A percentile compares a stretch with the other conserved stretches of the same genome.
Evolutionary conservation across 805 yeast species (phyloP).

Genomic region (Ogataea glucozyma): DNA sequence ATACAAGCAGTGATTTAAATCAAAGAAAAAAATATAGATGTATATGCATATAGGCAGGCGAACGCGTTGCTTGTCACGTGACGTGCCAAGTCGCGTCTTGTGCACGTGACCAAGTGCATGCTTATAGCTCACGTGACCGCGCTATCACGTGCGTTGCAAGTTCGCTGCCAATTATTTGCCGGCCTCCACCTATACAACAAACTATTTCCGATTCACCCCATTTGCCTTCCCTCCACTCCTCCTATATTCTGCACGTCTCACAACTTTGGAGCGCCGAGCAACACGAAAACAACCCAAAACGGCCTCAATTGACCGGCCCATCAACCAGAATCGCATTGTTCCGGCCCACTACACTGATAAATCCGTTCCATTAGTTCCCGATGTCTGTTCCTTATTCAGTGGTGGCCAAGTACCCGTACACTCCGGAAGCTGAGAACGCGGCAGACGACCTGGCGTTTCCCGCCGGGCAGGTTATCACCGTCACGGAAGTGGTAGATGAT

Average conservation of each 20-base stretch:
- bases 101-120: too few species aligned
- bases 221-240: neutral
- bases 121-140: neutral
- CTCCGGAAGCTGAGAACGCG: conserved; percentile 49
- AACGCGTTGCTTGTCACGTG: too few species aligned
- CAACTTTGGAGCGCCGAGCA: neutral
- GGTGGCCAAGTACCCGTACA: conserved; percentile 33
- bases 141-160: conserved; percentile 1
- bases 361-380: conserved; percentile 1
- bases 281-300: neutral
- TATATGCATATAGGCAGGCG: too few species aligned
- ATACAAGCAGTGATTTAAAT: neutral
- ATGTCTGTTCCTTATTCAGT: conserved; percentile 34
- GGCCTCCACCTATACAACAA: conserved; percentile 1
- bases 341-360: neutral
- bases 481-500: conserved; percentile 79
- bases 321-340: neutral
- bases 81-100: neutral
- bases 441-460: conserved; percentile 81
- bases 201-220: neutral
- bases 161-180: neutral
- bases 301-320: neutral
- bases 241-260: neutral
- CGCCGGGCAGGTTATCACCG: conserved; percentile 69
- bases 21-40: neutral